These are phyloP conservation scores for Trametes meyenii DNA, from an alignment of 768 basidiomycete genomes.

Conservation along the genomic window DNA sequence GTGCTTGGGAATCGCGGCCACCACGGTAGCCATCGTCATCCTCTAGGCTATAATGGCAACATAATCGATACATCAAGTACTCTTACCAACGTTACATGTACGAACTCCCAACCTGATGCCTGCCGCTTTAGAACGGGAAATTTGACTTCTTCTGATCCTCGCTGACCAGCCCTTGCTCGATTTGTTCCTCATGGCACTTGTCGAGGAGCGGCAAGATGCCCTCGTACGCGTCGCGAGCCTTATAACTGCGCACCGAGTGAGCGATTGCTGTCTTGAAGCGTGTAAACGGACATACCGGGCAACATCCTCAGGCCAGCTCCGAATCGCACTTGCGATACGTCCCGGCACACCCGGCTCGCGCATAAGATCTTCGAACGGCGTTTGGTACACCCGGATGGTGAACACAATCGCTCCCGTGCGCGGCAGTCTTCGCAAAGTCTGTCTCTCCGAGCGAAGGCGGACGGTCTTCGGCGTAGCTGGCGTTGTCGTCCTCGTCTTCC, in stretches of 20 bases:
- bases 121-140: conserved; percentile 6
- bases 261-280: background rate
- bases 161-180: conserved; percentile 29
- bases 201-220: conserved; percentile 42
- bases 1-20: too few relatives aligned
- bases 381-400: conserved; percentile 68
- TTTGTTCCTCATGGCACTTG: conserved; percentile 37
- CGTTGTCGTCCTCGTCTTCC: conserved; percentile 7
- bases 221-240: conserved; percentile 37
- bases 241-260: conserved; percentile 33
- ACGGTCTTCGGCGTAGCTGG: conserved; percentile 37
- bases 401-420: conserved; percentile 67
- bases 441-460: conserved; percentile 63
- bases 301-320: conserved; percentile 69
- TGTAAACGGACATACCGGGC: conserved; percentile 45
- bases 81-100: background rate
- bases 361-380: conserved; percentile 52
- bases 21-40: too few relatives aligned
- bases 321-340: conserved; percentile 62
- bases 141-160: conserved; percentile 18
- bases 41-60: background rate
- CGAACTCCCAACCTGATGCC: background rate
- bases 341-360: conserved; percentile 61
- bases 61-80: background rate
- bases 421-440: conserved; percentile 66